A percentile compares a stretch with the other conserved stretches of the same genome.
Conservation (phyloP, 169 alveolate species). For the Toxoplasma gondii region DNA sequence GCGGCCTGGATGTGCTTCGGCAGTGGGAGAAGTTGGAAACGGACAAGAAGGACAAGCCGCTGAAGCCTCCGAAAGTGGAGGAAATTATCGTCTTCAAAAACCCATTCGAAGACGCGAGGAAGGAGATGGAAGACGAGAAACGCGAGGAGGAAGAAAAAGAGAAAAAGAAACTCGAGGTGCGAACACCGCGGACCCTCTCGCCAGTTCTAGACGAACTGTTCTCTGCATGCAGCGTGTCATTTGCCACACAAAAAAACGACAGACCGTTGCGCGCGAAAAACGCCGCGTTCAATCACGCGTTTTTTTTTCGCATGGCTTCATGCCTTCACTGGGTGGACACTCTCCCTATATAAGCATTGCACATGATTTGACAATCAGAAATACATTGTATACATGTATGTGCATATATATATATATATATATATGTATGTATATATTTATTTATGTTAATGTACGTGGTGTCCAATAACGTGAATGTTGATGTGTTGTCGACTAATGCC, state of each 20-base stretch:
- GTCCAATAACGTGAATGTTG: background rate
- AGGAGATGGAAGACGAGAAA: constrained; percentile 32
- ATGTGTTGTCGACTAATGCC: no score
- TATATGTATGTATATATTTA: background rate
- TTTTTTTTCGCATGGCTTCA: background rate
- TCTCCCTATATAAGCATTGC: no score
- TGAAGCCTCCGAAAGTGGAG: constrained; percentile 29
- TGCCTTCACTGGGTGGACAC: background rate
- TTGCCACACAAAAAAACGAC: background rate
- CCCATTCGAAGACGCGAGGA: constrained; percentile 50
- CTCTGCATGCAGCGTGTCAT: no score
- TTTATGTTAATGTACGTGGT: background rate
- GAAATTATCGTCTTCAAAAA: constrained; percentile 46
- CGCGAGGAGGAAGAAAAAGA: background rate
- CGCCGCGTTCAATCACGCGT: background rate
- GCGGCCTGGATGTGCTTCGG: constrained; percentile 63
- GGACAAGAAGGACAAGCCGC: constrained; percentile 47
- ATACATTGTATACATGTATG: background rate
- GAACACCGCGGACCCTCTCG: no score
- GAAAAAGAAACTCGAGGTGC: constrained; percentile 6
- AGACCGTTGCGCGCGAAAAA: background rate
- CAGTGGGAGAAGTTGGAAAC: constrained; percentile 54
- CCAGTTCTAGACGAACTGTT: no score
- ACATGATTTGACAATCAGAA: background rate
- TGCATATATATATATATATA: background rate